phyloP scores from a whole-genome alignment of 1,139 yeast species.

The Zhuliangozyma parablackwelliae region DNA sequence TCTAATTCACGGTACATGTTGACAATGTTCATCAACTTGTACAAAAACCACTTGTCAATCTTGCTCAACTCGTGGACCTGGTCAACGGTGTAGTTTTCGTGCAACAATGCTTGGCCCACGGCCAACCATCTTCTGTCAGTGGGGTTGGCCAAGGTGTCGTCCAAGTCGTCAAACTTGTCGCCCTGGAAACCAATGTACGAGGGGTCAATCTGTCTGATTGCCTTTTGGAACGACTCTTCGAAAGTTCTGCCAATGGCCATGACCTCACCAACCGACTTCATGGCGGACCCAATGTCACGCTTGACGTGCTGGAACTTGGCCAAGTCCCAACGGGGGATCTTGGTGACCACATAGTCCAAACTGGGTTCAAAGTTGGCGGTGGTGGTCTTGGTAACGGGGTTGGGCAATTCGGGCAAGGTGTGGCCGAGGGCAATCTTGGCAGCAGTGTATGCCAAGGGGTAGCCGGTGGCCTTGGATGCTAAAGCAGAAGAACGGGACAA shows the following conservation, averaged over 20 bases:
- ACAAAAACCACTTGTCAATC: slow-evolving; percentile 96
- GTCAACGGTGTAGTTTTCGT: slow-evolving; percentile 85
- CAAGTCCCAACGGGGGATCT: slow-evolving; percentile 99
- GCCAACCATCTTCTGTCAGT: slow-evolving; percentile 96
- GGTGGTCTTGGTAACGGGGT: slow-evolving; percentile 91
- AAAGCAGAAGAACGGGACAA: slow-evolving; percentile 96
- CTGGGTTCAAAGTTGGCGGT: slow-evolving; percentile 98
- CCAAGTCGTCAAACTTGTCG: slow-evolving; percentile 82
- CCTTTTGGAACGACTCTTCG: slow-evolving; percentile 97
- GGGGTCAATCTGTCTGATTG: slow-evolving; percentile 93
- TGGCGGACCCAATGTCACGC: slow-evolving; percentile 50
- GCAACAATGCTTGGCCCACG: slow-evolving; percentile 77
- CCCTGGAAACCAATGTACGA: slow-evolving; percentile 92
- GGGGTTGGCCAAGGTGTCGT: slow-evolving; percentile 87
- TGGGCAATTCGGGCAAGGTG: slow-evolving; percentile 86
- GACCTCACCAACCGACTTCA: slow-evolving; percentile 99
- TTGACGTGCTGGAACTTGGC: slow-evolving; percentile 70
- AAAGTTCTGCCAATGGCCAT: slow-evolving; percentile 98
- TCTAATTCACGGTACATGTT: slow-evolving; percentile 81
- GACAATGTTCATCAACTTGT: slow-evolving; percentile 87
- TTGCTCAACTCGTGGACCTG: slow-evolving; percentile 89
- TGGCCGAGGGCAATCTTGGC: slow-evolving; percentile 94
- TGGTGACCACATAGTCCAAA: slow-evolving; percentile 92
- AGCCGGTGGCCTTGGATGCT: slow-evolving; percentile 98
- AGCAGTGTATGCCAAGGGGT: slow-evolving; percentile 96